Conservation (phyloP, 169 alveolate species). For the Plasmodium cynomolgi region DNA sequence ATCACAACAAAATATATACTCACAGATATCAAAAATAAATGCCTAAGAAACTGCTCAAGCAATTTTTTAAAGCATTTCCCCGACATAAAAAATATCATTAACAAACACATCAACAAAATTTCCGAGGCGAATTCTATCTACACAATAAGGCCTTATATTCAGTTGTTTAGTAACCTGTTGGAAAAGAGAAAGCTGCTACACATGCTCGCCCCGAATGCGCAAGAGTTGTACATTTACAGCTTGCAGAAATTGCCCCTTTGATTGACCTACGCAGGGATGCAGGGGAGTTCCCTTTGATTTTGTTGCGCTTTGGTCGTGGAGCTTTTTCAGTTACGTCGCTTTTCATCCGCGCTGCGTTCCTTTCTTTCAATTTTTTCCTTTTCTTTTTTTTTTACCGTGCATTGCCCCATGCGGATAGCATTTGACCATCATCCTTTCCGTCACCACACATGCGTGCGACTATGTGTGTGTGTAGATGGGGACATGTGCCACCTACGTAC, state of each 20-base stretch:
- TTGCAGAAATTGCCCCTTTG: slow-evolving; percentile 26
- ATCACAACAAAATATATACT: slow-evolving; percentile 41
- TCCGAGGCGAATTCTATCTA: slow-evolving; percentile 17
- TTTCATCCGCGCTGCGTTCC: not conserved
- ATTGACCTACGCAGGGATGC: not conserved
- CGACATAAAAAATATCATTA: slow-evolving; percentile 10
- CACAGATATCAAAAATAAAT: slow-evolving; percentile 30
- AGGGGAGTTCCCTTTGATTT: not conserved
- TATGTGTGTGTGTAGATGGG: not conserved
- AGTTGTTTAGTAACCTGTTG: slow-evolving; percentile 10
- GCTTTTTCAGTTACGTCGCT: not conserved
- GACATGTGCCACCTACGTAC: not conserved
- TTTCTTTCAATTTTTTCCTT: not conserved
- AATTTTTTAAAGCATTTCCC: slow-evolving; percentile 40
- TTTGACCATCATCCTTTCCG: not conserved
- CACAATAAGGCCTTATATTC: slow-evolving; percentile 32
- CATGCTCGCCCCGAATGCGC: slow-evolving; percentile 30
- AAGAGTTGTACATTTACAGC: slow-evolving; percentile 27
- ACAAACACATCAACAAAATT: slow-evolving; percentile 24
- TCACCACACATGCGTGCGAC: not conserved
- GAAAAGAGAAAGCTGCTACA: slow-evolving; percentile 50
- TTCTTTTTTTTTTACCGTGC: not conserved
- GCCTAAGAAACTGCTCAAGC: slow-evolving; percentile 30
- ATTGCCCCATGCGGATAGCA: not conserved
- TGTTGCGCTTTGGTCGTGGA: not conserved